Percentiles rank a stretch among this genome's conserved stretches.
These are phyloP conservation scores for Candida gigantensis DNA, from an alignment of 1,139 yeast genomes.

Conservation along the genomic window DNA sequence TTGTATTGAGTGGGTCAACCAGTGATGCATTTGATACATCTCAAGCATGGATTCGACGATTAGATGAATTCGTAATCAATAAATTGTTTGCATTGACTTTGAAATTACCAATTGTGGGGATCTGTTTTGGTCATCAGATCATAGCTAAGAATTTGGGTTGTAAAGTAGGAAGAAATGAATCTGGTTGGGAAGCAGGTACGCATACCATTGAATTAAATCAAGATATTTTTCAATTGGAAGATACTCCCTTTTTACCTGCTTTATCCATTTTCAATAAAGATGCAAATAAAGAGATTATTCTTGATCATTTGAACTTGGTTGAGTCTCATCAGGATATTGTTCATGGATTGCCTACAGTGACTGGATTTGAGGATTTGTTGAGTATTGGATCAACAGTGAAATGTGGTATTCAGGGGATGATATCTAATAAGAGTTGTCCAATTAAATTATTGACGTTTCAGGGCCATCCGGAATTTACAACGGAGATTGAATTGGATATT, in stretches of 20 bases:
- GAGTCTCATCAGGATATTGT: slow-evolving; percentile 79
- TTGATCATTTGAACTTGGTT: slow-evolving; percentile 41
- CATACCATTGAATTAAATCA: slow-evolving; percentile 51
- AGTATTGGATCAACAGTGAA: slow-evolving; percentile 54
- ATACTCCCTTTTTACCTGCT: slow-evolving; percentile 31
- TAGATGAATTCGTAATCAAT: slow-evolving; percentile 44
- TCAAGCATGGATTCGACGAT: slow-evolving; percentile 52
- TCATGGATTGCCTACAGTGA: slow-evolving; percentile 33
- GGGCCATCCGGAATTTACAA: slow-evolving; percentile 85
- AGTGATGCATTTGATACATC: slow-evolving; percentile 55
- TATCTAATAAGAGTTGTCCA: slow-evolving; percentile 25
- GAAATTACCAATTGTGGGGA: slow-evolving; percentile 54
- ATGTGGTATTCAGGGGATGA: slow-evolving; percentile 64
- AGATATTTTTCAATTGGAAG: slow-evolving; percentile 30
- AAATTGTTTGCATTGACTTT: slow-evolving; percentile 22
- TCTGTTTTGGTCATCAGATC: slow-evolving; percentile 89
- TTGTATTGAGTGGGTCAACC: slow-evolving; percentile 68
- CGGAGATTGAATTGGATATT: slow-evolving; percentile 33
- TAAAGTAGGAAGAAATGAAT: slow-evolving; percentile 53
- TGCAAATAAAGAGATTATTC: slow-evolving; percentile 15
- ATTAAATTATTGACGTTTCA: slow-evolving; percentile 64
- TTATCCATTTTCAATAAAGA: slow-evolving; percentile 14
- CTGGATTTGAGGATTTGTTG: slow-evolving; percentile 26
- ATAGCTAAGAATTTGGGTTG: slow-evolving; percentile 67
- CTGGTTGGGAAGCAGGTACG: slow-evolving; percentile 77